A percentile compares a stretch with the other conserved stretches of the same genome.
Evolutionary conservation across 192 early-diverging fungal genomes (phyloP).

Genomic region (Rhizophagus clarus): DNA sequence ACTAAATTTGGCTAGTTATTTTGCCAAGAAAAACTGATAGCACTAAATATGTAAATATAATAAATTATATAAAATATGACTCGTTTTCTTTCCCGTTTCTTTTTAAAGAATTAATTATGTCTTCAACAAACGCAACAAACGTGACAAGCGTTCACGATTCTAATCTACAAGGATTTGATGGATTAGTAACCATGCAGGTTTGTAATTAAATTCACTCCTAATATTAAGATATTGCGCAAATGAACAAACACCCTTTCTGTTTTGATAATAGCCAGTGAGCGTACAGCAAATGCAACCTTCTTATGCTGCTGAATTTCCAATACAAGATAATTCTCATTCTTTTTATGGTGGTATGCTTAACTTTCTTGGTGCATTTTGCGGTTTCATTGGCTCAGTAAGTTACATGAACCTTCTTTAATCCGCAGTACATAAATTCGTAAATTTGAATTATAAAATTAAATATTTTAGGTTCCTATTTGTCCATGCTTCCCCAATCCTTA

Average conservation of each 20-base stretch:
- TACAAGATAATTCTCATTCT: slow-evolving; percentile 42
- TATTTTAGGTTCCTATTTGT: slow-evolving; percentile 48
- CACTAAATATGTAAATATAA: too few relatives aligned
- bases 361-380: slow-evolving; percentile 41
- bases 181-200: background rate
- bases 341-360: slow-evolving; percentile 55
- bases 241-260: background rate
- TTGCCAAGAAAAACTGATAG: too few relatives aligned
- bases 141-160: background rate
- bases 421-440: background rate
- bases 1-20: too few relatives aligned
- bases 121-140: background rate
- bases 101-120: background rate
- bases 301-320: slow-evolving; percentile 32
- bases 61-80: background rate
- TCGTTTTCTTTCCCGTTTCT: background rate
- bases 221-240: too few relatives aligned
- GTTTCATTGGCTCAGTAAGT: slow-evolving; percentile 46
- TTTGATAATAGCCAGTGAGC: background rate
- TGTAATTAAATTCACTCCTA: too few relatives aligned
- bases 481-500: slow-evolving; percentile 66
- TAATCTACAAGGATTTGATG: background rate
- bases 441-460: background rate
- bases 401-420: background rate
- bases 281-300: background rate